A percentile compares a stretch with the other conserved stretches of the same genome.
Conservation (phyloP, 1,139 yeast genomes). For the Debaryomyces sp. region DNA sequence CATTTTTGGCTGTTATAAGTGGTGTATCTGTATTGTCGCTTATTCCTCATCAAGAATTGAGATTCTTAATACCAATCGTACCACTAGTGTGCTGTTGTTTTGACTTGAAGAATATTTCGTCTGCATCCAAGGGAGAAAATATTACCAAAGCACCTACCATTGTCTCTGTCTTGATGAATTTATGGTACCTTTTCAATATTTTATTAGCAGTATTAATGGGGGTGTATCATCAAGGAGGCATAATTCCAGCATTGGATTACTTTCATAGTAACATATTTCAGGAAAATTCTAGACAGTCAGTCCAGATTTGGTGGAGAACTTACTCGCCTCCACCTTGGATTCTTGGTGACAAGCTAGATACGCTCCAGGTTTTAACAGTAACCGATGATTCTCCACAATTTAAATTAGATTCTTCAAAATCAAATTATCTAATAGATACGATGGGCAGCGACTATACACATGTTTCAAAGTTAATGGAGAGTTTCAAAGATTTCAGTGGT, state of each 20-base stretch:
- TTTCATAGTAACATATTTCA: constrained; percentile 19
- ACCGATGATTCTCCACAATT: constrained; percentile 15
- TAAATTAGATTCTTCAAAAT: constrained; percentile 5
- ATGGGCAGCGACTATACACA: constrained; percentile 53
- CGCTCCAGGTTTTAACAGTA: constrained; percentile 22
- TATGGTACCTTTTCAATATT: constrained; percentile 71
- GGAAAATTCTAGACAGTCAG: constrained; percentile 11
- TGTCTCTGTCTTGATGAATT: constrained; percentile 28
- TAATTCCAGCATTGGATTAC: constrained; percentile 63
- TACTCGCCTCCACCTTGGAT: constrained; percentile 94
- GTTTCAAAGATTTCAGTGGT: constrained; percentile 9
- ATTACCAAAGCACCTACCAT: constrained; percentile 6
- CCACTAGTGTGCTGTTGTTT: constrained; percentile 73
- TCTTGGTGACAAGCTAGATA: constrained; percentile 42
- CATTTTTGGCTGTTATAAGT: constrained; percentile 62
- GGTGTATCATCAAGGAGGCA: constrained; percentile 85
- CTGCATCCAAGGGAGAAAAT: background rate
- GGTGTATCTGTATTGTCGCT: constrained; percentile 65
- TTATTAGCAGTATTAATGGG: constrained; percentile 72
- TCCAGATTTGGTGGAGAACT: constrained; percentile 89
- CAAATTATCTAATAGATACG: constrained; percentile 46
- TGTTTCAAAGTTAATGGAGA: background rate
- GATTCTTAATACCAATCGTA: constrained; percentile 77
- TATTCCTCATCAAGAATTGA: constrained; percentile 88
- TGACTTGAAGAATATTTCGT: constrained; percentile 33